phyloP scores from a whole-genome alignment of 805 yeast species.

The Candida caryicola region DNA sequence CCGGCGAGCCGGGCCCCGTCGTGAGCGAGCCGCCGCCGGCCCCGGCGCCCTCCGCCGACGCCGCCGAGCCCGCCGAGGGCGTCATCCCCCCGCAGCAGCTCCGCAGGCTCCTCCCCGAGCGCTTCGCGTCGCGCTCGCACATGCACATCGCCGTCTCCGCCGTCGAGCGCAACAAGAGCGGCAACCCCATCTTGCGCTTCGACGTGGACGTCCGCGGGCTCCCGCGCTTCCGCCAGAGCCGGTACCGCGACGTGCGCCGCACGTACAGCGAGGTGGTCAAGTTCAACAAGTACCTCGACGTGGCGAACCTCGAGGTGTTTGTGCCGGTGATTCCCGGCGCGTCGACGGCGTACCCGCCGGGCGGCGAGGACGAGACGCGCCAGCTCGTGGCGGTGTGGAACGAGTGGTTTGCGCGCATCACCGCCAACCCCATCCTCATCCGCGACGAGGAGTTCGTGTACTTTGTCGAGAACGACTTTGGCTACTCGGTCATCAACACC shows the following conservation, averaged over 20 bases:
- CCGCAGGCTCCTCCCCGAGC: constrained; percentile 48
- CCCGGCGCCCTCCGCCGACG: not conserved
- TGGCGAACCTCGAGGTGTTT: constrained; percentile 86
- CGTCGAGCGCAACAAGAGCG: constrained; percentile 68
- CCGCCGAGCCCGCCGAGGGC: constrained; percentile 2
- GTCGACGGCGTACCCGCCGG: constrained; percentile 74
- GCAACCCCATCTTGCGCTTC: constrained; percentile 77
- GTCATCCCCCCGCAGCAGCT: constrained; percentile 40
- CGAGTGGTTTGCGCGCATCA: constrained; percentile 78
- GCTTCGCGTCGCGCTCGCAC: constrained; percentile 41
- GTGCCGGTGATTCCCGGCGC: constrained; percentile 85
- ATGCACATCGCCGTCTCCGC: constrained; percentile 58
- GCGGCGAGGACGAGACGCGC: constrained; percentile 73
- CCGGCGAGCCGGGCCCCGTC: not conserved
- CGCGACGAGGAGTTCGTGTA: constrained; percentile 85
- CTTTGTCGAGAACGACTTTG: constrained; percentile 76
- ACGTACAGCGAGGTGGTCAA: constrained; percentile 74
- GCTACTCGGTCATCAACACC: constrained; percentile 59
- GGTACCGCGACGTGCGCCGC: constrained; percentile 73
- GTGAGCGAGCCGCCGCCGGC: not conserved
- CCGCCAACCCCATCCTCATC: constrained; percentile 72
- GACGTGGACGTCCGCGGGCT: constrained; percentile 53
- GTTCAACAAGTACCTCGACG: constrained; percentile 72
- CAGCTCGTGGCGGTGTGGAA: constrained; percentile 63
- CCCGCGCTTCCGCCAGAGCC: constrained; percentile 69